Evolutionary conservation across 345 rosid genomes (phyloP).

Genomic region (Citrus sp.): DNA sequence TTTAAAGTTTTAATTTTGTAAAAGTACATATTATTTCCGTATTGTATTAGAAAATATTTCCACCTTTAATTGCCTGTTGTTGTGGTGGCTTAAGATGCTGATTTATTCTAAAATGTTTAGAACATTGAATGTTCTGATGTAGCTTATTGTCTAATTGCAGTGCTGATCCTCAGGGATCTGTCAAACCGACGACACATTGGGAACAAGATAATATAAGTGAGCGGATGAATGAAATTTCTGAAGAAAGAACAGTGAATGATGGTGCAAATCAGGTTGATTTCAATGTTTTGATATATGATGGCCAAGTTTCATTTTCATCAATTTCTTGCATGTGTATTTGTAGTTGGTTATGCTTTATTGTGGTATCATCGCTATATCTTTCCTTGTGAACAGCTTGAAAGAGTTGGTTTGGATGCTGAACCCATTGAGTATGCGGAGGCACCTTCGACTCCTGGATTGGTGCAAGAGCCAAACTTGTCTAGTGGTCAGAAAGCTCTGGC

Average conservation of each 20-base stretch:
- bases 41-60: too few species aligned
- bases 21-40: not conserved
- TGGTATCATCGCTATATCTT: not conserved
- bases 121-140: not conserved
- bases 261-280: conserved; percentile 55
- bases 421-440: conserved; percentile 72
- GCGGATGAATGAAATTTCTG: conserved; percentile 27
- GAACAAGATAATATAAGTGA: conserved; percentile 29
- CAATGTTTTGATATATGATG: not conserved
- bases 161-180: conserved; percentile 42
- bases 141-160: conserved; percentile 39
- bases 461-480: conserved; percentile 66
- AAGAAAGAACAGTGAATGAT: conserved; percentile 38
- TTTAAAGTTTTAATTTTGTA: too few species aligned
- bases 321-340: not conserved
- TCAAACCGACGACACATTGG: conserved; percentile 29
- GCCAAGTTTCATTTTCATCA: not conserved
- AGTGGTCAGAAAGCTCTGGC: conserved; percentile 60
- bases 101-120: not conserved
- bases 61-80: not conserved
- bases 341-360: conserved; percentile 1
- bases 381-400: conserved; percentile 48
- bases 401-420: conserved; percentile 42
- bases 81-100: not conserved
- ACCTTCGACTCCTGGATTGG: conserved; percentile 87